Evolutionary conservation across 1,284 basidiomycete species (phyloP).

Genomic region (Cutaneotrichosporon cavernicola): DNA sequence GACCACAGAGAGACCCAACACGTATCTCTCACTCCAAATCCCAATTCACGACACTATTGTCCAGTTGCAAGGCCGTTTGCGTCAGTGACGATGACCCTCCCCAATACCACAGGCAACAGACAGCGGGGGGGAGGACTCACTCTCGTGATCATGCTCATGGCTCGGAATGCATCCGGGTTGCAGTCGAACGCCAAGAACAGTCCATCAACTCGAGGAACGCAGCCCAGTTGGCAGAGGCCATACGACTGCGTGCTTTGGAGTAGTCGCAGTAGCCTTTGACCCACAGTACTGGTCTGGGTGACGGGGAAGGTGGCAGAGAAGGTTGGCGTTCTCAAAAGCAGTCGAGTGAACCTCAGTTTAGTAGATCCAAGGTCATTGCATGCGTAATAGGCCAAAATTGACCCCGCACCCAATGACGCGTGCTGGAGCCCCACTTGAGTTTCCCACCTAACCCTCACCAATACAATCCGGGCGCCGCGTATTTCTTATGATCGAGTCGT

Average conservation of each 20-base stretch:
- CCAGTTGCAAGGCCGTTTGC: not conserved
- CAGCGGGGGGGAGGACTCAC: not conserved
- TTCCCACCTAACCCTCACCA: too few relatives aligned
- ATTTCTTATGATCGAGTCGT: not conserved
- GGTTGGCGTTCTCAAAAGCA: conserved; percentile 8
- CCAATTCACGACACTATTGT: not conserved
- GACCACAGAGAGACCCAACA: not conserved
- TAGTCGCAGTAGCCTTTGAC: not conserved
- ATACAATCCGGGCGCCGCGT: too few relatives aligned
- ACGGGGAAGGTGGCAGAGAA: not conserved
- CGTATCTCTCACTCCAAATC: not conserved
- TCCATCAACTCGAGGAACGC: not conserved
- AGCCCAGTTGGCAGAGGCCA: not conserved
- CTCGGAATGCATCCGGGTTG: not conserved
- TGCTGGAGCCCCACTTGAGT: not conserved
- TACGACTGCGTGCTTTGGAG: not conserved
- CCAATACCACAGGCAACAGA: not conserved
- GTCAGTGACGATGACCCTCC: not conserved
- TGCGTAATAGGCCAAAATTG: not conserved
- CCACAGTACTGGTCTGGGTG: not conserved
- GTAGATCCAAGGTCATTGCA: too few relatives aligned
- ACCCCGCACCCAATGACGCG: not conserved
- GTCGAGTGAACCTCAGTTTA: not conserved
- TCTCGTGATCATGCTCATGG: not conserved
- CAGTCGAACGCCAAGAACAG: not conserved